Conservation (phyloP, 192 early-diverging fungal genomes). For the Coemansia pectinata region DNA sequence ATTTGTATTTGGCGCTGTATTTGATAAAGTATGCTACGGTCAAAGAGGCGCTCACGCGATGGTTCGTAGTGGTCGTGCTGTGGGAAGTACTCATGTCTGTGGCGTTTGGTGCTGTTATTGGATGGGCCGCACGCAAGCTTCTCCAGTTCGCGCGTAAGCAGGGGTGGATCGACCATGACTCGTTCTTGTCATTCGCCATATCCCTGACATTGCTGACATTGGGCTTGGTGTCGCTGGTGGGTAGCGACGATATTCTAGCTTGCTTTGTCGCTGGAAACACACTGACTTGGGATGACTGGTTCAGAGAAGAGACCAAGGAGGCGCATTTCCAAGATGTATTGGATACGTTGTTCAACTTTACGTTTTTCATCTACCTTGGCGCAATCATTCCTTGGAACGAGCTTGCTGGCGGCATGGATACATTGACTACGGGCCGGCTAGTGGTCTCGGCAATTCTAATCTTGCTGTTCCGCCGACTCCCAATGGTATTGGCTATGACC, state of each 20-base stretch:
- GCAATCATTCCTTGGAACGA: constrained; percentile 68
- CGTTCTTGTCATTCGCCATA: constrained; percentile 76
- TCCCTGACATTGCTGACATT: constrained; percentile 68
- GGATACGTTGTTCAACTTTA: constrained; percentile 81
- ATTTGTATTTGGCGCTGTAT: constrained; percentile 71
- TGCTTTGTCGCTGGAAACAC: constrained; percentile 73
- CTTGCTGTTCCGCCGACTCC: constrained; percentile 72
- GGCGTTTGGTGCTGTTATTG: constrained; percentile 70
- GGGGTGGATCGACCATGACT: constrained; percentile 81
- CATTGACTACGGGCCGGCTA: constrained; percentile 64
- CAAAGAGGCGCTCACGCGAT: constrained; percentile 61
- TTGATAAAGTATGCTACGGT: constrained; percentile 55
- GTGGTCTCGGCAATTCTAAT: constrained; percentile 64
- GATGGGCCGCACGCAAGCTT: constrained; percentile 62
- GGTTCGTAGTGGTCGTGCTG: constrained; percentile 67
- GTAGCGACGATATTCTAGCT: constrained; percentile 70
- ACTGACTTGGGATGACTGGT: constrained; percentile 89
- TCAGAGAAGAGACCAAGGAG: constrained; percentile 72
- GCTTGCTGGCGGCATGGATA: constrained; percentile 53
- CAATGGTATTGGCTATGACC: constrained; percentile 61
- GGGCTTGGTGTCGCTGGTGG: constrained; percentile 67
- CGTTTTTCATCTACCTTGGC: constrained; percentile 85
- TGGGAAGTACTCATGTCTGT: constrained; percentile 74
- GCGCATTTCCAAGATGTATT: constrained; percentile 88
- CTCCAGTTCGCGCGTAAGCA: constrained; percentile 65